Conservation (phyloP, 371 early-diverging fungal genomes). For the Mucor racemosus region DNA sequence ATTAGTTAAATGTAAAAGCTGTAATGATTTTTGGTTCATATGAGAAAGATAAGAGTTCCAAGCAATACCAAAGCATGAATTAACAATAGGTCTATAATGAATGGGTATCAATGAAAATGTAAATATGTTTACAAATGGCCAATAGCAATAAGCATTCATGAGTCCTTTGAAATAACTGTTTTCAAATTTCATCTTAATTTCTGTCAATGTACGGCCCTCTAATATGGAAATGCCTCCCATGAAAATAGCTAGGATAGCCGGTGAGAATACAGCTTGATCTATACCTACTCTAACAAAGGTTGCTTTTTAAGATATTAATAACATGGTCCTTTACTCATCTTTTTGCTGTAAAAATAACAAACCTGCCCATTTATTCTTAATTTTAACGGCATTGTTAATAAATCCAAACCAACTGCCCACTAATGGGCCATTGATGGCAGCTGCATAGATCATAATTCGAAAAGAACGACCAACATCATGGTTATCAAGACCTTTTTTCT, state of each 20-base stretch:
- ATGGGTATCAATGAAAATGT: conserved; percentile 74
- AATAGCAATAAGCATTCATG: conserved; percentile 69
- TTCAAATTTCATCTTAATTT: conserved; percentile 60
- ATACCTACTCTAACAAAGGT: conserved; percentile 51
- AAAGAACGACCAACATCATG: conserved; percentile 32
- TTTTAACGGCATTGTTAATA: conserved; percentile 25
- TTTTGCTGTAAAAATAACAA: not conserved
- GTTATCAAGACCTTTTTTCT: conserved; percentile 27
- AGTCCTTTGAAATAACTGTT: conserved; percentile 51
- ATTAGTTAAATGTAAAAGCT: not conserved
- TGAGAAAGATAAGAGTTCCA: conserved; percentile 80
- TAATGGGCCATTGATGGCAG: conserved; percentile 33
- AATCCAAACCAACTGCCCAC: conserved; percentile 39
- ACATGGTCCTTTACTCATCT: not conserved
- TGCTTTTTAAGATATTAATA: conserved; percentile 10
- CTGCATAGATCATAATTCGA: conserved; percentile 34
- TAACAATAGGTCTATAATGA: conserved; percentile 71
- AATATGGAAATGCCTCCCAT: conserved; percentile 64
- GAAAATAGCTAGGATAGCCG: conserved; percentile 66
- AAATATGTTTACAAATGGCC: conserved; percentile 79
- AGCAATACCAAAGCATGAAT: conserved; percentile 64
- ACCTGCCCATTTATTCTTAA: conserved; percentile 29
- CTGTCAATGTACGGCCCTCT: conserved; percentile 56
- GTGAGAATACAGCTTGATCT: conserved; percentile 73
- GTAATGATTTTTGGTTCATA: conserved; percentile 47